Conservation (phyloP, 116 monocot species). For the Papilionanthe hybrid region DNA sequence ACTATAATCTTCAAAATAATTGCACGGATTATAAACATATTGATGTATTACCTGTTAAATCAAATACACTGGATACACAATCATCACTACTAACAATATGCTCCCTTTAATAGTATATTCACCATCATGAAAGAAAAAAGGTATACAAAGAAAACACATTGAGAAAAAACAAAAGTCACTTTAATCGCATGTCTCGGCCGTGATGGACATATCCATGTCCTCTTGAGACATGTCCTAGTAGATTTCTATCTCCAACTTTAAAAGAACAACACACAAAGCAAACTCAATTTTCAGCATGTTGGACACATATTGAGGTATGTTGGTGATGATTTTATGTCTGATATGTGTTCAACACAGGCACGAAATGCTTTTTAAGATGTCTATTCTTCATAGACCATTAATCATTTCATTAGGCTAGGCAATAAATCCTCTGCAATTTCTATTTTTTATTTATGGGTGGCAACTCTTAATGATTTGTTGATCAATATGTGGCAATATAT, state of each 20-base stretch:
- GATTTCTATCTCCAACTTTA: not conserved
- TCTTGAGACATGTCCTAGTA: not conserved
- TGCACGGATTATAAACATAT: not conserved
- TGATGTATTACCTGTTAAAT: not conserved
- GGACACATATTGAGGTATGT: not conserved
- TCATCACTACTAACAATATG: not conserved
- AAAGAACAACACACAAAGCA: not conserved
- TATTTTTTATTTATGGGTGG: not conserved
- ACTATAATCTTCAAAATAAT: not conserved
- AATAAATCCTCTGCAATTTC: not conserved
- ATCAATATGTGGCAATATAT: not conserved
- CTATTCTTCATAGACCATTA: not conserved
- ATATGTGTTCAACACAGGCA: not conserved
- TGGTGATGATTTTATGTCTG: not conserved
- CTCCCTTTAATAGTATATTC: not conserved
- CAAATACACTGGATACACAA: not conserved
- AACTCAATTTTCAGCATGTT: not conserved
- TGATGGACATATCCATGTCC: not conserved
- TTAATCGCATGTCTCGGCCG: not conserved
- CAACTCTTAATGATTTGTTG: not conserved
- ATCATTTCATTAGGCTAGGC: not conserved
- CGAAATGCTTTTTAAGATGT: not conserved
- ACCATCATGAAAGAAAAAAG: not conserved
- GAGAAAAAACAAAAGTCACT: not conserved
- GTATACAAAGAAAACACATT: not conserved